Evolutionary conservation across 1,284 basidiomycete species (phyloP).

Genomic region (Ustilago curta): DNA sequence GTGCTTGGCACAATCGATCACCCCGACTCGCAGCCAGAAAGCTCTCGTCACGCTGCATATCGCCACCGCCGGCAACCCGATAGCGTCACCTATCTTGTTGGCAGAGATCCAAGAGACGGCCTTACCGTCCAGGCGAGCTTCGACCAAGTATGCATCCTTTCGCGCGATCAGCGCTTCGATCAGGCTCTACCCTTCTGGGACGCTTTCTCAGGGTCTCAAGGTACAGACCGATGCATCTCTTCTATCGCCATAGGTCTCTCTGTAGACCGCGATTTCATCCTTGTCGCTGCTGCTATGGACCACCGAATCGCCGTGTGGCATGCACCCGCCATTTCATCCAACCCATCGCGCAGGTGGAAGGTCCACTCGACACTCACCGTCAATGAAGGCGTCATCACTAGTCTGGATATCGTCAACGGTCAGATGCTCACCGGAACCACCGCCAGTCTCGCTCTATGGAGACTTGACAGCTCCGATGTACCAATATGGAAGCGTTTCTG

Average conservation of each 20-base stretch:
- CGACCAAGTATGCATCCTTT: conserved; percentile 48
- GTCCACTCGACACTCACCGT: conserved; percentile 52
- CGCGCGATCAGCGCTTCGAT: conserved; percentile 38
- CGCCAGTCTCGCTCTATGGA: conserved; percentile 39
- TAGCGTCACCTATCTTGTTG: conserved; percentile 25
- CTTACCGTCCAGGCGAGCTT: conserved; percentile 42
- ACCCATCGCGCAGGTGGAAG: conserved; percentile 38
- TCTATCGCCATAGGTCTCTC: conserved; percentile 35
- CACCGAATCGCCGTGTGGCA: conserved; percentile 51
- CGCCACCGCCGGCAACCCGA: conserved; percentile 1
- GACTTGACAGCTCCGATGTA: conserved; percentile 39
- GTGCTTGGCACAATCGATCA: conserved; percentile 25
- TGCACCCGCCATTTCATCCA: conserved; percentile 21
- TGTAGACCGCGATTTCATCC: conserved; percentile 13
- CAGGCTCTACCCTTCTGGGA: conserved; percentile 56
- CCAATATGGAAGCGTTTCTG: conserved; percentile 49
- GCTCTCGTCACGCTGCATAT: conserved; percentile 3
- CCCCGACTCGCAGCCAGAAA: conserved; percentile 3
- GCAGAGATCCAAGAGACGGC: conserved; percentile 25
- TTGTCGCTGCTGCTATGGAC: conserved; percentile 47
- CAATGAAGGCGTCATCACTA: conserved; percentile 39
- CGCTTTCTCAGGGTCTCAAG: conserved; percentile 47
- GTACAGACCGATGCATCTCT: conserved; percentile 25
- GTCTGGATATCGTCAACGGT: conserved; percentile 32
- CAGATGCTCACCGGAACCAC: conserved; percentile 42